phyloP scores from a whole-genome alignment of 768 basidiomycete species.

The Gloeostereum incarnatum region DNA sequence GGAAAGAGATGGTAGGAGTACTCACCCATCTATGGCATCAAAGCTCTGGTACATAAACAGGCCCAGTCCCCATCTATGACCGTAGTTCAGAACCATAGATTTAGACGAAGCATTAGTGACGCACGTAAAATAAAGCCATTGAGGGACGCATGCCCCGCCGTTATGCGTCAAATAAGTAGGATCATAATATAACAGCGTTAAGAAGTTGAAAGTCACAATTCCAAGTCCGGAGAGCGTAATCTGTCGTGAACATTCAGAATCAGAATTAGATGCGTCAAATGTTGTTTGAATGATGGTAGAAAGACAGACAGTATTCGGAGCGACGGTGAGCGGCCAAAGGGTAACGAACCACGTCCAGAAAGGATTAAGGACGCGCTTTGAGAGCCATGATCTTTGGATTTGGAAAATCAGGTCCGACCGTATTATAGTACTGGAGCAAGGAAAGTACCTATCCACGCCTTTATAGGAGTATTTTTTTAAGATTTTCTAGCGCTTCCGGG shows the following conservation, averaged over 20 bases:
- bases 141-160: slow-evolving; percentile 59
- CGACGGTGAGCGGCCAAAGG: slow-evolving; percentile 75
- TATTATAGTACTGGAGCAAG: too few relatives aligned
- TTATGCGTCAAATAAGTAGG: slow-evolving; percentile 64
- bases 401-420: too few relatives aligned
- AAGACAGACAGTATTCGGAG: slow-evolving; percentile 79
- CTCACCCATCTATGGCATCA: slow-evolving; percentile 84
- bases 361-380: slow-evolving; percentile 68
- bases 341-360: slow-evolving; percentile 93
- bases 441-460: slow-evolving; percentile 57
- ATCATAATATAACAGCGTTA: slow-evolving; percentile 78
- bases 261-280: neutral
- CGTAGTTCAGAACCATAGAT: neutral
- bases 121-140: slow-evolving; percentile 88
- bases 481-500: slow-evolving; percentile 55
- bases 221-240: slow-evolving; percentile 82
- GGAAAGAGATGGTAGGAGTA: slow-evolving; percentile 10
- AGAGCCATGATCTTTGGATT: slow-evolving; percentile 77
- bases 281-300: too few relatives aligned
- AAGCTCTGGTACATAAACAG: slow-evolving; percentile 88
- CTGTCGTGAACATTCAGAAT: slow-evolving; percentile 27
- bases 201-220: slow-evolving; percentile 79
- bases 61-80: slow-evolving; percentile 73
- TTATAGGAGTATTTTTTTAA: slow-evolving; percentile 76
- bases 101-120: slow-evolving; percentile 14